Evolutionary conservation across 2,329 filamentous ascomycete genomes (phyloP).

Genomic region (Nigrospora oryzae): DNA sequence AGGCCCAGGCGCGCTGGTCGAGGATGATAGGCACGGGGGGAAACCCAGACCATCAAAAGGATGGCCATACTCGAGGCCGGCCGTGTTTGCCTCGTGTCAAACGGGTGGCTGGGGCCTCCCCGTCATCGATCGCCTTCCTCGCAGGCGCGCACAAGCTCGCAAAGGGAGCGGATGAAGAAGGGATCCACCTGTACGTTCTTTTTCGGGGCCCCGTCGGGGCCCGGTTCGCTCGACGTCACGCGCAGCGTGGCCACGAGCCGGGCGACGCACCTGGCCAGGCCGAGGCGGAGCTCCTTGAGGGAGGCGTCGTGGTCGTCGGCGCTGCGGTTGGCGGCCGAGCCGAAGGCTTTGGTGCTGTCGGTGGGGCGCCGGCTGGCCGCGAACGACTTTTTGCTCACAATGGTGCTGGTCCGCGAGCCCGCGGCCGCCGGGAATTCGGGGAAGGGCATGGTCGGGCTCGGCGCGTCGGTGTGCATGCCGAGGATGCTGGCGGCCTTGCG

Average conservation of each 20-base stretch:
- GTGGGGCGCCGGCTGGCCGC: conserved; percentile 3
- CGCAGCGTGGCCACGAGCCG: conserved; percentile 41
- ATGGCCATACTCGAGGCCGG: no score
- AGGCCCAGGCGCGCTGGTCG: no score
- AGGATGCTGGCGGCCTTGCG: conserved; percentile 42
- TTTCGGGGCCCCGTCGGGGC: not conserved
- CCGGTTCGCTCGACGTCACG: conserved; percentile 1
- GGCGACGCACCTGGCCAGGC: conserved; percentile 41
- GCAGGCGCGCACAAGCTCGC: conserved; percentile 30
- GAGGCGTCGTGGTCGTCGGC: conserved; percentile 20
- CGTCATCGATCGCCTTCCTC: conserved; percentile 18
- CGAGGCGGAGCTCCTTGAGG: conserved; percentile 37
- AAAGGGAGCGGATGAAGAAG: conserved; percentile 28
- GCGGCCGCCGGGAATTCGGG: conserved; percentile 5
- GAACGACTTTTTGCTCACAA: conserved; percentile 9
- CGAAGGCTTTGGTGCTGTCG: conserved; percentile 3
- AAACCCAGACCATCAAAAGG: no score
- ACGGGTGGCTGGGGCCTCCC: no score
- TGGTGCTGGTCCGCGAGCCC: conserved; percentile 7
- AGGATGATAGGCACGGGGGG: no score
- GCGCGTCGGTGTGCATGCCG: conserved; percentile 28
- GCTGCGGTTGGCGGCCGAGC: conserved; percentile 4
- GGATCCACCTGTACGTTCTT: conserved; percentile 19
- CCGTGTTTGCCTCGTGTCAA: no score
- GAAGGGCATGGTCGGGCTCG: conserved; percentile 5